Conservation (phyloP, 257 asterid species). For the Nicotiana attenuata region DNA sequence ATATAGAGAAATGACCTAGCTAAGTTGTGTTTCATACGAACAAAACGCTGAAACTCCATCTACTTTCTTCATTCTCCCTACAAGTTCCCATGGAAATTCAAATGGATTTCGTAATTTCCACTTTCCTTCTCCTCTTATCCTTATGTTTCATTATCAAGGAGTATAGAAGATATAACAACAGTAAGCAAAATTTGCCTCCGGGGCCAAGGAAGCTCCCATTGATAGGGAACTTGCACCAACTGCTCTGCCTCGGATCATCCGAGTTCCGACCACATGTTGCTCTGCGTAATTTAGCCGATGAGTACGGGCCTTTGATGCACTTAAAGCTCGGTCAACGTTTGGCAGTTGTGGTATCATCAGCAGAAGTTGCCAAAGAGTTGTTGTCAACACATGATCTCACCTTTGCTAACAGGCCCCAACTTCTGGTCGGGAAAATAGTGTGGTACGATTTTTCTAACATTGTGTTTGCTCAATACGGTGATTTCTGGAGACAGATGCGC, state of each 20-base stretch:
- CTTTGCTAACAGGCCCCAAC: conserved; percentile 7
- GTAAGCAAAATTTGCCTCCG: conserved; percentile 20
- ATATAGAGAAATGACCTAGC: too few species aligned
- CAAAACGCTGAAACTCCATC: too few species aligned
- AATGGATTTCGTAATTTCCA: too few species aligned
- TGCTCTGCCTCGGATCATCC: background rate
- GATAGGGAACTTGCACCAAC: conserved; percentile 39
- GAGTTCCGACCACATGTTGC: conserved; percentile 2
- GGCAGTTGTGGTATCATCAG: conserved; percentile 14
- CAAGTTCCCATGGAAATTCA: too few species aligned
- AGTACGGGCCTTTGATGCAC: conserved; percentile 26
- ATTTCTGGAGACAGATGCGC: conserved; percentile 21
- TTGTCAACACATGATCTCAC: conserved; percentile 7
- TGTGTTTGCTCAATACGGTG: conserved; percentile 7
- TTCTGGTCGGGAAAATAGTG: background rate
- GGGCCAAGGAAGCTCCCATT: conserved; percentile 32
- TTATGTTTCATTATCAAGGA: background rate
- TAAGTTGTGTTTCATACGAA: too few species aligned
- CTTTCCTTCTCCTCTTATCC: too few species aligned
- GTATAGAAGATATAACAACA: background rate
- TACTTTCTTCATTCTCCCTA: too few species aligned
- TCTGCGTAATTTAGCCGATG: conserved; percentile 13
- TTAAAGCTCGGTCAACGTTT: conserved; percentile 19
- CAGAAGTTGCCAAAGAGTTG: conserved; percentile 9
- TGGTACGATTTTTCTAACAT: conserved; percentile 4